phyloP scores from a whole-genome alignment of 805 yeast genomes.

The Metschnikowia noctiluminum region DNA sequence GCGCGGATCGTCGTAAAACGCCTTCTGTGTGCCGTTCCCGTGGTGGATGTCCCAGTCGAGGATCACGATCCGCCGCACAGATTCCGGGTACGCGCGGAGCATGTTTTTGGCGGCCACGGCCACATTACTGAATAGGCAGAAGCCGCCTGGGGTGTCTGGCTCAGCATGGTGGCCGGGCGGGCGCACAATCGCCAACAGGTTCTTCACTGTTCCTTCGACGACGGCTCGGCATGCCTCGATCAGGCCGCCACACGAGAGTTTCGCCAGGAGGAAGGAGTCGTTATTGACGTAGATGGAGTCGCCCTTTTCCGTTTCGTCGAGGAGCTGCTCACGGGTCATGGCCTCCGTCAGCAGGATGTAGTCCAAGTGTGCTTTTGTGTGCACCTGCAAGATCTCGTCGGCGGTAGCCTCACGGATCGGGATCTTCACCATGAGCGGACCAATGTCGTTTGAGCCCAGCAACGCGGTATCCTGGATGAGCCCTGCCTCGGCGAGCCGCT shows the following conservation, averaged over 20 bases:
- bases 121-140: slow-evolving; percentile 92
- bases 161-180: slow-evolving; percentile 99
- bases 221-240: slow-evolving; percentile 96
- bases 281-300: slow-evolving; percentile 95
- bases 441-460: slow-evolving; percentile 71
- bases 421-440: slow-evolving; percentile 81
- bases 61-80: slow-evolving; percentile 77
- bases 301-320: slow-evolving; percentile 83
- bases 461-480: slow-evolving; percentile 75
- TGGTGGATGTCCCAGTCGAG: slow-evolving; percentile 99
- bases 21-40: slow-evolving; percentile 97
- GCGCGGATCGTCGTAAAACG: slow-evolving; percentile 83
- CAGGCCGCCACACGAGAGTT: slow-evolving; percentile 92
- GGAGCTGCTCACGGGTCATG: slow-evolving; percentile 72
- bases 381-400: slow-evolving; percentile 85
- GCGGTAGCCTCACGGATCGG: slow-evolving; percentile 86
- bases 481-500: slow-evolving; percentile 92
- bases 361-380: slow-evolving; percentile 73
- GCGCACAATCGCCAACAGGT: slow-evolving; percentile 89
- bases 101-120: slow-evolving; percentile 94
- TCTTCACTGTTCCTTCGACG: slow-evolving; percentile 86
- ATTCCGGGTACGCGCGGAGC: slow-evolving; percentile 78
- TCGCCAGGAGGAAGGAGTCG: slow-evolving; percentile 83
- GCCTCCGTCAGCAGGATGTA: slow-evolving; percentile 71
- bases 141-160: slow-evolving; percentile 96